Evolutionary conservation across 1,284 basidiomycete species (phyloP), one percentile per base, ranked within the genome.

Genomic region (Tilletia horrida): DNA sequence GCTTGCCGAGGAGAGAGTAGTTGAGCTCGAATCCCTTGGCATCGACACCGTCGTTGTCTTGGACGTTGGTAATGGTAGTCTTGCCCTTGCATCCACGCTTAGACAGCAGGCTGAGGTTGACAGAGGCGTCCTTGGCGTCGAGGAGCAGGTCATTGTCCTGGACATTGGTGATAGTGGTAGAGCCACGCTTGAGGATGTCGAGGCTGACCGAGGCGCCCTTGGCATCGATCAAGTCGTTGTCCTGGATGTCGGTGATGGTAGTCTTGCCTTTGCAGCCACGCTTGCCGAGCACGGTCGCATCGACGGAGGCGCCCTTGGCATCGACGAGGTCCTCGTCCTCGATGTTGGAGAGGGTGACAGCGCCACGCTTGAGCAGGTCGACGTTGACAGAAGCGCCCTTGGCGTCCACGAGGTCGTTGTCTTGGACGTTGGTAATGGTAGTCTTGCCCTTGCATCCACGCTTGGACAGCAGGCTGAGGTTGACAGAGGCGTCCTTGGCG

Each of bases 101-200:
- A 21, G 3, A 3, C n/a, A 55, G 47, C 16, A 48, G 21, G 52
- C 14, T 16, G 13, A 29, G 8, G 27, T 14, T 16, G 16, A 55
- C 27, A 23, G 52, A 25, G 7, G 52, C 52, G 13, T 25, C 52
- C 23, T 23, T 29, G 50, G 50, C 50, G 23, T 55, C 50, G 50
- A 55, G 50, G 50, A 55, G 50, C 11, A 23, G 23, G 27, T 57
- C 52, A 25, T 57, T 57, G 52, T 57, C 52, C 52, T 57, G 23
- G 27, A 57, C 27, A 23, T 57, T 23, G 21, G 52, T 9, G 52
- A 57, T 18, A 18, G 52, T 57, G 52, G 27, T 29, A 3, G n/a
- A 21, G 52, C 25, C 25, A 25, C 52, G 52, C 52, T 55, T 55
- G 52, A 55, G 52, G 4, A 55, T 3, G 52, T 55, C 27, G 27